These are phyloP conservation scores for Hordeum vulgare DNA, from an alignment of 176 grass and related monocot species.

Conservation along the genomic window DNA sequence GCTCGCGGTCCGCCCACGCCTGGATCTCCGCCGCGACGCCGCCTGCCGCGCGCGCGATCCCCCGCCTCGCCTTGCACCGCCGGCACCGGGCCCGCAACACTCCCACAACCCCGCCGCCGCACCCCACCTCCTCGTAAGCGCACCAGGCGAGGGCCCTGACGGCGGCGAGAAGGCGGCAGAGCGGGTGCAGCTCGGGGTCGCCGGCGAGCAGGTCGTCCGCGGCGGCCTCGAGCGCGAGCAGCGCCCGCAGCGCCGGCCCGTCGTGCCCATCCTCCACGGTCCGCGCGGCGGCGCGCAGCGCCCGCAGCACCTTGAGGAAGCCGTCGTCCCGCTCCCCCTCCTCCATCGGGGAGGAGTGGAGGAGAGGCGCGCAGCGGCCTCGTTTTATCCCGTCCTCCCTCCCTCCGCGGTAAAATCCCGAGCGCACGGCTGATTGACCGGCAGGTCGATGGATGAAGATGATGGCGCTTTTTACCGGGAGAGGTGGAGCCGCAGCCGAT, in stretches of 20 bases:
- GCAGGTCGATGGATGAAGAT: not conserved
- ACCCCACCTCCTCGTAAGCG: not conserved
- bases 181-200: constrained; percentile 34
- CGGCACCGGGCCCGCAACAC: not conserved
- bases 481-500: not conserved
- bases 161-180: constrained; percentile 25
- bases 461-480: not conserved
- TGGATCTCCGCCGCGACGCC: constrained; percentile 53
- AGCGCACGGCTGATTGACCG: not conserved
- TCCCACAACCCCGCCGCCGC: not conserved
- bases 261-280: not conserved
- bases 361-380: constrained; percentile 11
- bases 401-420: not conserved
- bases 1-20: constrained; percentile 65
- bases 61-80: not conserved
- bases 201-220: constrained; percentile 63
- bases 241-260: constrained; percentile 43
- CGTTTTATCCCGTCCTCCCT: constrained; percentile 23
- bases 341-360: constrained; percentile 46
- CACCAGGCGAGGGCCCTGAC: constrained; percentile 29
- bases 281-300: constrained; percentile 39
- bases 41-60: constrained; percentile 34
- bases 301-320: constrained; percentile 44
- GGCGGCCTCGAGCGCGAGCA: constrained; percentile 59
- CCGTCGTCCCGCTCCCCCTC: constrained; percentile 38